Percentiles rank a stretch among this genome's conserved stretches.
phyloP scores from a whole-genome alignment of 2,329 filamentous ascomycete genomes.

The Hypoxylon rubiginosum region DNA sequence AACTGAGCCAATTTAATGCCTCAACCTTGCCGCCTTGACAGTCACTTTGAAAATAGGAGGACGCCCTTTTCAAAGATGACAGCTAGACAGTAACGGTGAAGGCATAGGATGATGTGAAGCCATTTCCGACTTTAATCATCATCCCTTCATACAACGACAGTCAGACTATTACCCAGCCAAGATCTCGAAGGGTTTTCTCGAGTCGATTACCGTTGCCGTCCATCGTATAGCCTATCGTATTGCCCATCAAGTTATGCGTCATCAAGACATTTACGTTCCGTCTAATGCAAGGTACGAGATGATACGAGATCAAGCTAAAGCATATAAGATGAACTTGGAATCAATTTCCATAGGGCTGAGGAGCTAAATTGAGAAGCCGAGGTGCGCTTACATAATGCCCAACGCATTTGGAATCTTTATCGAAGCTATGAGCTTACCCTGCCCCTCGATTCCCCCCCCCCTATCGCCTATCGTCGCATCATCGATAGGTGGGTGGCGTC shows the following conservation, averaged over 20 bases:
- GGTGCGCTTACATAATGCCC: conserved; percentile 19
- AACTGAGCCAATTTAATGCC: background rate
- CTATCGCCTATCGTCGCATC: conserved; percentile 27
- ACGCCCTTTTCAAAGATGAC: background rate
- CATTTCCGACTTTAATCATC: too few species aligned
- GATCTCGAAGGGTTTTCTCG: too few species aligned
- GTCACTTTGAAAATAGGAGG: background rate
- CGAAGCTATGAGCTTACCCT: conserved; percentile 3
- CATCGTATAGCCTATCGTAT: too few species aligned
- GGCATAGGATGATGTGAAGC: background rate
- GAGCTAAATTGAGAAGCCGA: conserved; percentile 7
- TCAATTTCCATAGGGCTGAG: conserved; percentile 29
- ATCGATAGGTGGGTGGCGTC: conserved; percentile 34
- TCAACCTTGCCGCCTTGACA: background rate
- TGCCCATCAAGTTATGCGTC: too few species aligned
- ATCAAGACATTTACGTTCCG: too few species aligned
- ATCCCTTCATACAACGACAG: too few species aligned
- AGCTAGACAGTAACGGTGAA: background rate
- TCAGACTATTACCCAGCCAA: too few species aligned
- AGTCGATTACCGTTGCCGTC: too few species aligned
- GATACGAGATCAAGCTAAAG: conserved; percentile 9
- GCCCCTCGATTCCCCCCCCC: background rate
- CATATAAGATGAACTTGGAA: conserved; percentile 10
- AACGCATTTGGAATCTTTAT: conserved; percentile 27
- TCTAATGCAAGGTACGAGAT: background rate